These are phyloP conservation scores for Salix brachista DNA, from an alignment of 345 rosid species.

Conservation along the genomic window DNA sequence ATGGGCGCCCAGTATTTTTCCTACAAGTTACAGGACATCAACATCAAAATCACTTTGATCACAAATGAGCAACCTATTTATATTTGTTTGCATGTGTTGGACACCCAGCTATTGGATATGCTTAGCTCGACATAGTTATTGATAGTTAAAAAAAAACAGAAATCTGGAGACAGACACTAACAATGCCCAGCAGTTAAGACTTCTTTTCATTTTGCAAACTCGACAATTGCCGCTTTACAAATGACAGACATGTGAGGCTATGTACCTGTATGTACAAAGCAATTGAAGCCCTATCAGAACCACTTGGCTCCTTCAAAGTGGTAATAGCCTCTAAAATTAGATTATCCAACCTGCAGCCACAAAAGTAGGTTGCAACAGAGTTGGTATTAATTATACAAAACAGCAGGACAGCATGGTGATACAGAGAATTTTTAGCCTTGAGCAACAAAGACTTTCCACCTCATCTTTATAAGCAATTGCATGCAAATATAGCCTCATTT, in stretches of 20 bases:
- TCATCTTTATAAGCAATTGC: not conserved
- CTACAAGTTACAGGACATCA: slow-evolving; percentile 39
- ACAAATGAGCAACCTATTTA: not conserved
- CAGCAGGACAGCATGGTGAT: not conserved
- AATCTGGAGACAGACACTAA: not conserved
- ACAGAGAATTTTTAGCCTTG: slow-evolving; percentile 1
- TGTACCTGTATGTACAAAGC: slow-evolving; percentile 73
- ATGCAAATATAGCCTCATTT: too few relatives aligned
- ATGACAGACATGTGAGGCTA: not conserved
- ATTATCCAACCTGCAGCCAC: slow-evolving; percentile 63
- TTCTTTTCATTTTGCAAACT: not conserved
- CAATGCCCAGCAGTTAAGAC: slow-evolving; percentile 7
- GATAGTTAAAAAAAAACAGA: not conserved
- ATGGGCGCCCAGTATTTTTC: slow-evolving; percentile 61
- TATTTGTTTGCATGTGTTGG: not conserved
- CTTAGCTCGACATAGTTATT: not conserved
- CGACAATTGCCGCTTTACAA: not conserved
- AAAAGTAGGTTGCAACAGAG: slow-evolving; percentile 9
- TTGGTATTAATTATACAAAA: slow-evolving; percentile 12
- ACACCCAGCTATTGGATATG: not conserved
- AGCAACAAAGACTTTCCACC: not conserved
- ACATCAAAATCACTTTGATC: slow-evolving; percentile 12
- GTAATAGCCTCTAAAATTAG: slow-evolving; percentile 74
- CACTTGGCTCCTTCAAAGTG: slow-evolving; percentile 71
- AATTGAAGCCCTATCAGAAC: slow-evolving; percentile 82